These are phyloP conservation scores for Trichopus zeylanicus DNA, from an alignment of 116 monocot genomes.

Conservation along the genomic window DNA sequence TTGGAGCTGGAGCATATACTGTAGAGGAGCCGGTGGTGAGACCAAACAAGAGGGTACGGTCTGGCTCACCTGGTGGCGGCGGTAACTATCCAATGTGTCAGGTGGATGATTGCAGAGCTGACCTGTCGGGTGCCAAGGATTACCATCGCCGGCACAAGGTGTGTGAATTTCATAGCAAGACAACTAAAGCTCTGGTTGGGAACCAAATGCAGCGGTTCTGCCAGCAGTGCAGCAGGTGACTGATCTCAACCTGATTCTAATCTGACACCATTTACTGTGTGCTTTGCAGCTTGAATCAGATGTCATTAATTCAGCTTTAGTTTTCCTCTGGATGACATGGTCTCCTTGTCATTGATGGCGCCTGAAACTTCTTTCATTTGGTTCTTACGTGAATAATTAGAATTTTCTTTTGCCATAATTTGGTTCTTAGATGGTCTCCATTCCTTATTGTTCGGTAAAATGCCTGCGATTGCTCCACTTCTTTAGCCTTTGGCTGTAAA, in stretches of 20 bases:
- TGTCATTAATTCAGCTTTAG: not conserved
- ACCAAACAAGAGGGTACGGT: conserved; percentile 60
- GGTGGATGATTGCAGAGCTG: conserved; percentile 80
- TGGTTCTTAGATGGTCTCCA: too few relatives aligned
- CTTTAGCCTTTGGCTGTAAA: too few relatives aligned
- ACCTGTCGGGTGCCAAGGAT: conserved; percentile 71
- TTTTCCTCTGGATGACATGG: not conserved
- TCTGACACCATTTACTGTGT: conserved; percentile 1
- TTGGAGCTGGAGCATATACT: conserved; percentile 35
- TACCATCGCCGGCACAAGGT: conserved; percentile 89
- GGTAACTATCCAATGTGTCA: conserved; percentile 74
- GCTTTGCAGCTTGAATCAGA: not conserved
- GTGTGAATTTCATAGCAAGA: conserved; percentile 80
- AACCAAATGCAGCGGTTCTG: conserved; percentile 90
- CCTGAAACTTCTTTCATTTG: not conserved
- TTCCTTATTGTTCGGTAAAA: too few relatives aligned
- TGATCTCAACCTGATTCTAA: not conserved
- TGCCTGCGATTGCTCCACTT: too few relatives aligned
- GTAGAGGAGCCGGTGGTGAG: conserved; percentile 34
- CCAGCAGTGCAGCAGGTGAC: conserved; percentile 89
- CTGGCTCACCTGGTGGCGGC: conserved; percentile 48
- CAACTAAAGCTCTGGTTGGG: conserved; percentile 53
- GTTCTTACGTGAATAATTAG: not conserved
- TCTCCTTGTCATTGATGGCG: not conserved
- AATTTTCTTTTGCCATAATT: not conserved